Evolutionary conservation across 2,329 filamentous ascomycete genomes (phyloP).

Genomic region (Fusarium anthophilum): DNA sequence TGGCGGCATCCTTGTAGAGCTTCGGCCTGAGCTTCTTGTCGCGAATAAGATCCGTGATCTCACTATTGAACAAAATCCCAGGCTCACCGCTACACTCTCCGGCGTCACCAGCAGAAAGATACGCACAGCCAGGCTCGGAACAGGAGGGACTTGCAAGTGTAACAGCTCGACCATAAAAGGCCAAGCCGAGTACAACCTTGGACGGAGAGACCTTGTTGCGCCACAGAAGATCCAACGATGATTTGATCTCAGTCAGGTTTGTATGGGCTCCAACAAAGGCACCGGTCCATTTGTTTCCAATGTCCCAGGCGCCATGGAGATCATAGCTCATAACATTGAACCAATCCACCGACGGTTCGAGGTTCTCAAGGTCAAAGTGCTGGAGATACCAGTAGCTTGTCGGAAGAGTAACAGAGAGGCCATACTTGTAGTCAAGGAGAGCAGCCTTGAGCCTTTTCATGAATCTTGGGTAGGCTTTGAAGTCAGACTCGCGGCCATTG

Average conservation of each 20-base stretch:
- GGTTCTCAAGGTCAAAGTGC: neutral
- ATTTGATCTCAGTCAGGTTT: conserved; percentile 57
- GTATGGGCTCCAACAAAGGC: conserved; percentile 51
- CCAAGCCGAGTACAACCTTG: conserved; percentile 55
- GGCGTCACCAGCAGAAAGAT: neutral
- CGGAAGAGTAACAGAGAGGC: conserved; percentile 18
- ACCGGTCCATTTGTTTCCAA: conserved; percentile 43
- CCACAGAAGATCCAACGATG: conserved; percentile 56
- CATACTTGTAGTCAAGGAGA: neutral
- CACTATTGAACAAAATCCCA: neutral
- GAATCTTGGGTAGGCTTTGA: conserved; percentile 19
- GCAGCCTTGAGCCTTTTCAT: neutral
- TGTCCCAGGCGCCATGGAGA: conserved; percentile 50
- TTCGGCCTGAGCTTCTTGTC: neutral
- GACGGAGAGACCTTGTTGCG: conserved; percentile 51
- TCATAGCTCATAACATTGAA: neutral
- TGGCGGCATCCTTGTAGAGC: neutral
- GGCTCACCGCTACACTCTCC: neutral
- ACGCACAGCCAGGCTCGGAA: conserved; percentile 7
- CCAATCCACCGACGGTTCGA: neutral
- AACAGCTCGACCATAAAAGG: conserved; percentile 52
- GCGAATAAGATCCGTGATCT: neutral
- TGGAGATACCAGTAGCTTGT: neutral
- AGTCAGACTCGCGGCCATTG: conserved; percentile 33
- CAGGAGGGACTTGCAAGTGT: conserved; percentile 24